phyloP scores from a whole-genome alignment of 257 asterid species.

The Solanum okadae region DNA sequence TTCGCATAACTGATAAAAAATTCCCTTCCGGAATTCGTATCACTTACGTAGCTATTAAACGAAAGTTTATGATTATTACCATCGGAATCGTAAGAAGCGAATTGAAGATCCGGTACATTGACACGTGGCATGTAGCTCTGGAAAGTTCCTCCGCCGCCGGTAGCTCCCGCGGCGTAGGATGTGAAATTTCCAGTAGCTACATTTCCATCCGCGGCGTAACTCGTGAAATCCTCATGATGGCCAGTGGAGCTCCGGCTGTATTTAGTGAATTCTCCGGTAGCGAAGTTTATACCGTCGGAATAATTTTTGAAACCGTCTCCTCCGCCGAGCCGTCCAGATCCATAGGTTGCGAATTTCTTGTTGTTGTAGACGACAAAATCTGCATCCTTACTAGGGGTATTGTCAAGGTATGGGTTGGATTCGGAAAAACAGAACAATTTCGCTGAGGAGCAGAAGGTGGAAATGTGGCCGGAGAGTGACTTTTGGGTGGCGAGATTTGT shows the following conservation, averaged over 20 bases:
- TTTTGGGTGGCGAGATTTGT: conserved; percentile 43
- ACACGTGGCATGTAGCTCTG: conserved; percentile 50
- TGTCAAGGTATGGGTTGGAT: neutral
- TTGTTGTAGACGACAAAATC: conserved; percentile 44
- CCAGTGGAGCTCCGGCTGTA: conserved; percentile 63
- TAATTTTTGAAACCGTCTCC: conserved; percentile 62
- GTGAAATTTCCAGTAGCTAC: conserved; percentile 62
- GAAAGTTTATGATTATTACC: conserved; percentile 49
- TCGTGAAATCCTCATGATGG: conserved; percentile 45
- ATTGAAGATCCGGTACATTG: conserved; percentile 65
- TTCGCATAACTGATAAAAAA: conserved; percentile 47
- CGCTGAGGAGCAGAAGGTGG: conserved; percentile 69
- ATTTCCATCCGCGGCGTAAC: conserved; percentile 63
- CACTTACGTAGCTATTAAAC: conserved; percentile 52
- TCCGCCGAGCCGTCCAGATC: conserved; percentile 43
- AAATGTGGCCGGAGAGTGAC: conserved; percentile 36
- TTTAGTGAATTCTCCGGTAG: conserved; percentile 37
- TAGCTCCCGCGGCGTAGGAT: conserved; percentile 49
- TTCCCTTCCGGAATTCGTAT: conserved; percentile 66
- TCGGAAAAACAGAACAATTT: conserved; percentile 42
- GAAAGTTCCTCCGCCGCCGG: conserved; percentile 65
- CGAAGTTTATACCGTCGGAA: conserved; percentile 55
- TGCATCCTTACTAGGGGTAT: conserved; percentile 29
- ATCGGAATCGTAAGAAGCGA: conserved; percentile 56
- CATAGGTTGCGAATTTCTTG: conserved; percentile 51